A percentile compares a stretch with the other conserved stretches of the same genome.
Conservation (phyloP, 176 grass and related monocot species). For the Chrysopogon serrulatus region DNA sequence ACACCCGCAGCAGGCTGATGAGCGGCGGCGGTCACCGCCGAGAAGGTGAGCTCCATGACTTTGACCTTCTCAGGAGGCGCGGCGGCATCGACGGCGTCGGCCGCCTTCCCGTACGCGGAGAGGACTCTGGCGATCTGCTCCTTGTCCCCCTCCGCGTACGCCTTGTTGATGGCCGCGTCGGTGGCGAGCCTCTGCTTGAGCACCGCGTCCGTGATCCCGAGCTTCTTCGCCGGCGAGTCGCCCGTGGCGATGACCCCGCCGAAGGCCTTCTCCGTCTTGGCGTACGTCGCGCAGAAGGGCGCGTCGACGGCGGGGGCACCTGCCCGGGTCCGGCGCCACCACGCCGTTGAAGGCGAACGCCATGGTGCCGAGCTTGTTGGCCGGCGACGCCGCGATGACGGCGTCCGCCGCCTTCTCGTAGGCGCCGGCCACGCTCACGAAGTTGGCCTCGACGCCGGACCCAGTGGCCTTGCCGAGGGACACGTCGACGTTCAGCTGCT, state of each 20-base stretch:
- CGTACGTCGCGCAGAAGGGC: not conserved
- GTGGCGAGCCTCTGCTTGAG: not conserved
- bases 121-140: not conserved
- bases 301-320: not conserved
- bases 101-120: not conserved
- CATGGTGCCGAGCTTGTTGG: not conserved
- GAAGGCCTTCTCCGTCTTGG: not conserved
- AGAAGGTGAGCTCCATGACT: not conserved
- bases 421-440: not conserved
- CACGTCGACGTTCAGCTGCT: not conserved
- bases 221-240: fast-evolving
- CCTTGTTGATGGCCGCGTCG: not conserved
- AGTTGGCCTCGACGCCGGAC: not conserved
- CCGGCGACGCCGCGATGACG: not conserved
- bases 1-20: not conserved
- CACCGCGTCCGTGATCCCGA: not conserved
- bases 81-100: not conserved
- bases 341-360: not conserved
- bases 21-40: not conserved
- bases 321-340: not conserved
- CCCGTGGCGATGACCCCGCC: not conserved
- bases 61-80: not conserved
- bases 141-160: not conserved
- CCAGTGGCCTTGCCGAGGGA: not conserved
- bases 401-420: not conserved